Base-by-base conservation (phyloP, 1,139 yeast genomes). In the Sugiyamaella japonica region DNA sequence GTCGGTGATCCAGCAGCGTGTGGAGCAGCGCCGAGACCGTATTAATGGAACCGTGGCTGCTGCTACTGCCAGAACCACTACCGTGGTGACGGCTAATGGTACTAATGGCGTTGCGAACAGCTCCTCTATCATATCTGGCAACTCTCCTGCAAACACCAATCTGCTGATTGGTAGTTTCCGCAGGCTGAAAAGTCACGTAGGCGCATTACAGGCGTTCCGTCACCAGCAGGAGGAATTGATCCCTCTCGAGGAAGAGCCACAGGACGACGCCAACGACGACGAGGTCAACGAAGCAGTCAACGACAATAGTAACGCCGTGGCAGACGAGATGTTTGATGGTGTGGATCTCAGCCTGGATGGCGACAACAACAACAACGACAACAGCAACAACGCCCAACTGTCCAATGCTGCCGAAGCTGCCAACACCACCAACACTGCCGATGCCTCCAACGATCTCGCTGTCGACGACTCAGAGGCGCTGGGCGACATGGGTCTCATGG, bases 401-500 rank as follows among this genome's bases (percentile, higher is more conserved):
- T 7, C 17, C 12, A 16, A 13, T n/a, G 10, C 41, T 36, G 32
- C 42, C 29, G 37, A 17, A 12, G 36, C 17, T 13, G 44, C n/a
- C 20, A 38, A 17, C n/a, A 9, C 42, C 42, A 38, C 6, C 42
- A 15, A 34, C 37, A 48, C 13, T 29, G n/a, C 10, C 38, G n/a
- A 29, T n/a, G 45, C 39, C 29, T 29, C 32, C 39, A 42, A 38
- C 23, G 29, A 17, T n/a, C 12, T 23, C 13, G 36, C 7, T n/a
- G 40, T 4, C 41, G 32, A 39, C 17, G 45, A 48, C 38, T 25
- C 23, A 29, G 51, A 40, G 10, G 46, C 32, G 1, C 45, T 48
- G 13, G 51, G 20, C 8, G 51, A 49, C 37, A 49, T 49, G 52
- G 48, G 43, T 5, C 43, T 53, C 16, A 50, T 40, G 44, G 54